Percentiles rank a stretch among this genome's conserved stretches.
Conservation (phyloP, 306 rosid genomes). For the Ziziphus jujuba region DNA sequence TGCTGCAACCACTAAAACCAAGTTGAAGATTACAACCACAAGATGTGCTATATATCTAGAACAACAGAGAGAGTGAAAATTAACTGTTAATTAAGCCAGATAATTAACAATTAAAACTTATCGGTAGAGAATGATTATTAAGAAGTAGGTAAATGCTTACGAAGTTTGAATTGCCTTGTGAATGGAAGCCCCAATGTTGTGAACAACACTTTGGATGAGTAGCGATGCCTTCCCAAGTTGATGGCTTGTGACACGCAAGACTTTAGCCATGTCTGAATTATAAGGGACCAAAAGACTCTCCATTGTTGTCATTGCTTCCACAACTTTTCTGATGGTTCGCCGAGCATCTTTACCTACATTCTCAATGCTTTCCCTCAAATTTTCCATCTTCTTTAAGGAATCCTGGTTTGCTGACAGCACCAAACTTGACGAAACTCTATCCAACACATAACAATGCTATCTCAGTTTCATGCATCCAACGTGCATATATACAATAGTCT, state of each 20-base stretch:
- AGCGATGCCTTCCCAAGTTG: slow-evolving; percentile 45
- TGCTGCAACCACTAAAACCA: slow-evolving; percentile 50
- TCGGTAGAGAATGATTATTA: not conserved
- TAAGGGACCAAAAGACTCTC: slow-evolving; percentile 58
- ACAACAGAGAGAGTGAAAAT: not conserved
- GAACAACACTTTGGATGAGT: slow-evolving; percentile 41
- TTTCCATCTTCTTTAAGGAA: slow-evolving; percentile 40
- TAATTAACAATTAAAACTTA: not conserved
- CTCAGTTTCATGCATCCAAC: too few relatives aligned
- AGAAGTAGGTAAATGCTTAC: slow-evolving; percentile 35
- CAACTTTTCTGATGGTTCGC: slow-evolving; percentile 35
- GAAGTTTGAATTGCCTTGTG: slow-evolving; percentile 43
- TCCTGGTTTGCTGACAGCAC: slow-evolving; percentile 43
- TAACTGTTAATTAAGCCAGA: not conserved
- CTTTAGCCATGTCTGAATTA: slow-evolving; percentile 34
- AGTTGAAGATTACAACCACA: slow-evolving; percentile 48
- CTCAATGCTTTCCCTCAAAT: slow-evolving; percentile 45
- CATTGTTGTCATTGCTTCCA: slow-evolving; percentile 46
- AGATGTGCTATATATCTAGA: slow-evolving; percentile 51
- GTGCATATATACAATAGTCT: not conserved
- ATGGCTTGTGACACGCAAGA: slow-evolving; percentile 41
- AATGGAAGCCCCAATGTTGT: slow-evolving; percentile 37
- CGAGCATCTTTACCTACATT: slow-evolving; percentile 53
- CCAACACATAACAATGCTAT: not conserved
- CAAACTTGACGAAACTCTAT: slow-evolving; percentile 62